phyloP scores from a whole-genome alignment of 2,329 filamentous ascomycete genomes.

The Aspergillus quadrilineatus region DNA sequence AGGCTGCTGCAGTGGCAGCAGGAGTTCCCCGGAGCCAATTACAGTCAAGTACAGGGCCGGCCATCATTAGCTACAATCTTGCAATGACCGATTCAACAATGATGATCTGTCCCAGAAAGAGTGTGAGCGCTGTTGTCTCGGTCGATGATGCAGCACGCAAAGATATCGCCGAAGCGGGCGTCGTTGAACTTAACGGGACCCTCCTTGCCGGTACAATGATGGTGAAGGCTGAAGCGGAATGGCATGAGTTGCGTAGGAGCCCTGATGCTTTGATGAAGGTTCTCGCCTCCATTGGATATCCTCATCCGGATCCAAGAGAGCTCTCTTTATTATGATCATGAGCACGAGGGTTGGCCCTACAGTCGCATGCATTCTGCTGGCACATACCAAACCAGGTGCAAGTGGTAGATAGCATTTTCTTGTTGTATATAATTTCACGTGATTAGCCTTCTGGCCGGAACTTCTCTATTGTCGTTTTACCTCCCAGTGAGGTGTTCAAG shows the following conservation, averaged over 20 bases:
- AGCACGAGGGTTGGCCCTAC: not conserved
- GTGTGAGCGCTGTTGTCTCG: conserved; percentile 45
- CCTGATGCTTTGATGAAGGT: conserved; percentile 45
- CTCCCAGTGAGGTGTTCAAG: not conserved
- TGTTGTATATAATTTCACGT: not conserved
- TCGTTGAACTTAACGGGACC: conserved; percentile 57
- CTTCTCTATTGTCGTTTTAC: not conserved
- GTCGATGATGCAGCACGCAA: conserved; percentile 37
- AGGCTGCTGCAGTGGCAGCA: conserved; percentile 35
- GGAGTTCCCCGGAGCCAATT: conserved; percentile 23
- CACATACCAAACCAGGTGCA: not conserved
- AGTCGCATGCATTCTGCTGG: too few species aligned
- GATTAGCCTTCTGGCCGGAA: not conserved
- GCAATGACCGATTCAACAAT: conserved; percentile 56
- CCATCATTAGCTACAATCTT: conserved; percentile 58
- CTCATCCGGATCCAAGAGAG: conserved; percentile 24
- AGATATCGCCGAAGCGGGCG: conserved; percentile 33
- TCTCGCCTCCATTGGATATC: conserved; percentile 44
- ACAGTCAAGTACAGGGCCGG: conserved; percentile 32
- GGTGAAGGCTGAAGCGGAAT: conserved; percentile 58
- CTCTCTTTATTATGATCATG: conserved; percentile 19
- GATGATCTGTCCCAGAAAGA: conserved; percentile 53
- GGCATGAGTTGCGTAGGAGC: conserved; percentile 48
- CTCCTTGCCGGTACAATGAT: conserved; percentile 58
- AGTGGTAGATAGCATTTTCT: not conserved